Evolutionary conservation across 2,329 filamentous ascomycete genomes (phyloP).

Genomic region (Xylariaceae sp.): DNA sequence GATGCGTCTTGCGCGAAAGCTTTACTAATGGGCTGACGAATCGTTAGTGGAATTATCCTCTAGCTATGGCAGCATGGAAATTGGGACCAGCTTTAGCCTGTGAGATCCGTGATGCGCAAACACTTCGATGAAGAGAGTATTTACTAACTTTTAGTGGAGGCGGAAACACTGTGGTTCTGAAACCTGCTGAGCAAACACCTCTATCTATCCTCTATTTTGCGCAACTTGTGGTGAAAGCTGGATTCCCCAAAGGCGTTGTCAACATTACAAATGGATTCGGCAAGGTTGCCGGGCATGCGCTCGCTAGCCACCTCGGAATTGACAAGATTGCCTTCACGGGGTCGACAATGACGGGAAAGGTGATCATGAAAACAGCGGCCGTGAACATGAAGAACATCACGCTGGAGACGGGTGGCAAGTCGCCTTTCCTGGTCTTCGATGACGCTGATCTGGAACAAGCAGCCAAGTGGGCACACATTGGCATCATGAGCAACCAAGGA

Average conservation of each 20-base stretch:
- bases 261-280: constrained; percentile 75
- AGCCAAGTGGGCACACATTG: constrained; percentile 55
- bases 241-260: constrained; percentile 74
- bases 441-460: constrained; percentile 67
- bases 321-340: constrained; percentile 81
- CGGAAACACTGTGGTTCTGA: constrained; percentile 64
- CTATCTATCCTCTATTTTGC: constrained; percentile 65
- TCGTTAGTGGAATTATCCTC: constrained; percentile 34
- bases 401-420: constrained; percentile 66
- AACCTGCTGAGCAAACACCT: constrained; percentile 67
- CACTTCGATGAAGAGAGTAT: too few relatives aligned
- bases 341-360: constrained; percentile 66
- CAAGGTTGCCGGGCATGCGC: constrained; percentile 63
- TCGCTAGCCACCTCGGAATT: constrained; percentile 65
- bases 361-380: constrained; percentile 75
- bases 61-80: constrained; percentile 73
- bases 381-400: constrained; percentile 65
- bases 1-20: too few relatives aligned
- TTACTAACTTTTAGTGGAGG: too few relatives aligned
- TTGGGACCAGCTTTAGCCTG: constrained; percentile 68
- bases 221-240: constrained; percentile 66
- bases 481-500: constrained; percentile 60
- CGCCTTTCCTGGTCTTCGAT: constrained; percentile 60
- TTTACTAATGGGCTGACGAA: too few relatives aligned
- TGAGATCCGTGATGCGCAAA: too few relatives aligned